Base-by-base conservation (phyloP, 257 asterid species). In the Solanum chilense region DNA sequence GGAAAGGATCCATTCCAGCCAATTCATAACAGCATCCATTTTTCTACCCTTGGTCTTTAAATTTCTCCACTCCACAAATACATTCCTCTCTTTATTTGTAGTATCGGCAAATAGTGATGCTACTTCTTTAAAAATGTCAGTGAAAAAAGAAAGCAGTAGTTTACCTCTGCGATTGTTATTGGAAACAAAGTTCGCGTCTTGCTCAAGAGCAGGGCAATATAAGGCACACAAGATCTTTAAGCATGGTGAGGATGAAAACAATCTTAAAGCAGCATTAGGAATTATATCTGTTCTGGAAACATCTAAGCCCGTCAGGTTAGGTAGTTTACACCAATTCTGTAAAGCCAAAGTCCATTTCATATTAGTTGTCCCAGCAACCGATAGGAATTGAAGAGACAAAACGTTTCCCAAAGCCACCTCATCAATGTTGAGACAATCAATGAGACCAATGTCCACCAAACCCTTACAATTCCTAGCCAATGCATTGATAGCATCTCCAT, bases 1-100 rank as follows among this genome's bases (percentile, higher is more conserved):
- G 81, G 94, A 93, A 83, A 95, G 92, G 64, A 91, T 87, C 97
- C 98, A 93, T 78, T 95, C 98, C 84, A 95, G 91, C 98, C 98
- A 95, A 86, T 87, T 87, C 94, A 95, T 89, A 42, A 91, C 87
- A 87, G 91, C 95, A 83, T 88, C 93, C 87, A 88, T 82, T 68
- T 92, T 90, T 86, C 88, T 90, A 71, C 92, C 93, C 91, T 91
- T 91, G 68, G 75, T 52, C 62, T 56, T 90, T 82, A 73, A 88
- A 84, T 87, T 86, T 88, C 90, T 90, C 96, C 93, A 91, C 42
- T 90, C 91, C 88, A 90, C 76, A 88, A 95, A 94, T 83, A 89
- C 80, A 81, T 94, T 93, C 89, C 89, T 87, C 62, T 93, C 94
- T 9, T 88, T 90, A 86, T 83, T 88, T 88, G 91, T 88, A 25